A percentile compares a stretch with the other conserved stretches of the same genome.
Evolutionary conservation across 2,329 filamentous ascomycete species (phyloP).

Genomic region (Xylariaceae sp.): DNA sequence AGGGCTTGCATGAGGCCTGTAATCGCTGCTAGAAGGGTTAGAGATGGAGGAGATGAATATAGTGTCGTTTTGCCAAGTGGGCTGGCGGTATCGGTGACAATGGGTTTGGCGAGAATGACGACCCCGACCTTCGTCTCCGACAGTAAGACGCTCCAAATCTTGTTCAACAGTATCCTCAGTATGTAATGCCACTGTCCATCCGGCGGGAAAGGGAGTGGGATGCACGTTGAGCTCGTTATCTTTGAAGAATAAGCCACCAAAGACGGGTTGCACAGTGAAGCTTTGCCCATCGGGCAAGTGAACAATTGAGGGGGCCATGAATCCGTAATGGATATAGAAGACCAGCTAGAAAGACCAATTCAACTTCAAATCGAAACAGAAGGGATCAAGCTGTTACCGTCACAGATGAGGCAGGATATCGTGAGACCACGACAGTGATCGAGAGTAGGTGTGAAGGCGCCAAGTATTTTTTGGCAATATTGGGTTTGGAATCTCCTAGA

Average conservation of each 20-base stretch:
- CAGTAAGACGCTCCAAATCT: conserved; percentile 38
- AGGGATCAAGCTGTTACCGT: not conserved
- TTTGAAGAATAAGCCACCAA: conserved; percentile 92
- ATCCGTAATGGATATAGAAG: not conserved
- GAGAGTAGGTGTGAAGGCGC: not conserved
- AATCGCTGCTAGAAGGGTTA: conserved; percentile 80
- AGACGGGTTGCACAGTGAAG: conserved; percentile 82
- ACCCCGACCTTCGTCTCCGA: conserved; percentile 41
- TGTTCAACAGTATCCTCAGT: conserved; percentile 59
- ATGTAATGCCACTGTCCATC: conserved; percentile 89
- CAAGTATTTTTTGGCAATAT: not conserved
- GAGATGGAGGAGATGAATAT: conserved; percentile 93
- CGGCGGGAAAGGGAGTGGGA: conserved; percentile 76
- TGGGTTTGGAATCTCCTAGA: too few species aligned
- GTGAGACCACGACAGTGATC: not conserved
- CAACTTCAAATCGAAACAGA: not conserved
- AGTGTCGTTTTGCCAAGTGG: conserved; percentile 79
- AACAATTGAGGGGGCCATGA: conserved; percentile 54
- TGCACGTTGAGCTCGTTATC: conserved; percentile 75
- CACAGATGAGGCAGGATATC: not conserved
- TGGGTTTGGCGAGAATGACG: conserved; percentile 44
- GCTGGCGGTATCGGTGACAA: conserved; percentile 71
- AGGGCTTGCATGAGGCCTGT: conserved; percentile 78
- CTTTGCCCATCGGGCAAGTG: conserved; percentile 88
- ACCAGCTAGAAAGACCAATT: not conserved